Evolutionary conservation across 306 rosid genomes (phyloP), one percentile per base, ranked within the genome.

Genomic region (Cucumis melo): DNA sequence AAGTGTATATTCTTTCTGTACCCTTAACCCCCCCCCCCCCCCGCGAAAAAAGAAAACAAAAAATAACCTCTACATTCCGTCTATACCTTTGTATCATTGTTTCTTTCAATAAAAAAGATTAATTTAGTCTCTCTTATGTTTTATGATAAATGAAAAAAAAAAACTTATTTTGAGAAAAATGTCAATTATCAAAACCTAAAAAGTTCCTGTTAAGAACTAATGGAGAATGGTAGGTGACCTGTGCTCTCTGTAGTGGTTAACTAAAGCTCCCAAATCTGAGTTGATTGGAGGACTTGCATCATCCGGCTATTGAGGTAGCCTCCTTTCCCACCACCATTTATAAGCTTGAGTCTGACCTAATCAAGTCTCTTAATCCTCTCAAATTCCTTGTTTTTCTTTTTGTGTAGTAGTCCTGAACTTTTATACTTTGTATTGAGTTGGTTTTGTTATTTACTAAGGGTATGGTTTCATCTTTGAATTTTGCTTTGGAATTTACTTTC

Each of bases 1-100:
- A 74, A 79, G 60, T 77, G 67, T 90, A 96, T 86, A 88, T 79
- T 88, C 89, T 85, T 88, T 87, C 85, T 87, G 76, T 72, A 50
- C 48, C 75, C 78, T 71, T 61, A 41, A n/a, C 71, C 71, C 64
- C 77, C 50, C 53, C 5, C 19, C 55, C 56, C n/a, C 56, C 1
- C 29, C 29, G 29, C 2, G 2, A 27, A 27, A 27, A 27, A 3
- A 27, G 2, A 27, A 27, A 0, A 46, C 0, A 2, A 46, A 46
- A 44, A 15, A 8, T 39, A 11, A 6, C 5, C 7, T 74, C 74
- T 81, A 59, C 75, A 34, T 81, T 51, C 44, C 38, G 46, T 78
- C 60, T 77, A 54, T 41, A 81, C 36, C 64, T 77, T 77, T 59
- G 32, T 73, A 65, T 73, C 36, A 79, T 41, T 74, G 76, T 48